Conservation (phyloP, 1,284 basidiomycete genomes). For the Butyriboletus appendiculatus region DNA sequence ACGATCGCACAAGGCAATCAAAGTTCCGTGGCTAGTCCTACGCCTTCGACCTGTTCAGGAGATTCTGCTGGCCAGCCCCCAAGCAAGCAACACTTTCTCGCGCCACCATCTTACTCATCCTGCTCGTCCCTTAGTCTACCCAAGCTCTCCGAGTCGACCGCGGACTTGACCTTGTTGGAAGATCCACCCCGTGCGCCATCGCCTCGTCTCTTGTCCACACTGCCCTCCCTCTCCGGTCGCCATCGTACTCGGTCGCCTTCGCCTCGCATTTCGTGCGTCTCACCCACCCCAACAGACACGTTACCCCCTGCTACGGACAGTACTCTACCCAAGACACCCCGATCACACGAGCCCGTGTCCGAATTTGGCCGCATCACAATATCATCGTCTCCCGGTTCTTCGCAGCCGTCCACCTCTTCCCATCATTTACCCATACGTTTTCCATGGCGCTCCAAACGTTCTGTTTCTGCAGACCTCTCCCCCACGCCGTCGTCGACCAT, state of each 20-base stretch:
- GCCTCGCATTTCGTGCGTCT: constrained; percentile 4
- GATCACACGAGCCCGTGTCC: background rate
- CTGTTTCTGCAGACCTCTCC: constrained; percentile 11
- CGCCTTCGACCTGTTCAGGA: constrained; percentile 21
- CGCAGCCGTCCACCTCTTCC: background rate
- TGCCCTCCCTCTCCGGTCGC: constrained; percentile 29
- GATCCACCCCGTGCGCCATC: constrained; percentile 21
- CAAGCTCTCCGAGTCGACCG: constrained; percentile 12
- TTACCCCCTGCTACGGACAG: background rate
- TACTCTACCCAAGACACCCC: background rate
- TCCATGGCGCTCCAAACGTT: constrained; percentile 10
- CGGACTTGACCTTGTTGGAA: constrained; percentile 9
- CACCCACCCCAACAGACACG: constrained; percentile 4
- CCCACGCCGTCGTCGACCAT: background rate
- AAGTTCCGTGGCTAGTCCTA: constrained; percentile 12
- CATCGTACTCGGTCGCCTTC: constrained; percentile 1
- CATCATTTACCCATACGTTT: background rate
- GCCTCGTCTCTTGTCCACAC: constrained; percentile 24
- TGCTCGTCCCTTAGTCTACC: constrained; percentile 31
- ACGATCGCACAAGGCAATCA: constrained; percentile 4
- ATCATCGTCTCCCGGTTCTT: background rate
- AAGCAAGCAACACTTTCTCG: constrained; percentile 15
- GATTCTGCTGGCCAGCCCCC: constrained; percentile 7
- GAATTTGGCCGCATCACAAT: background rate
- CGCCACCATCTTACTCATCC: constrained; percentile 23